These are phyloP conservation scores for Xerocomellus dryophilus DNA, from an alignment of 768 basidiomycete species.

Conservation along the genomic window DNA sequence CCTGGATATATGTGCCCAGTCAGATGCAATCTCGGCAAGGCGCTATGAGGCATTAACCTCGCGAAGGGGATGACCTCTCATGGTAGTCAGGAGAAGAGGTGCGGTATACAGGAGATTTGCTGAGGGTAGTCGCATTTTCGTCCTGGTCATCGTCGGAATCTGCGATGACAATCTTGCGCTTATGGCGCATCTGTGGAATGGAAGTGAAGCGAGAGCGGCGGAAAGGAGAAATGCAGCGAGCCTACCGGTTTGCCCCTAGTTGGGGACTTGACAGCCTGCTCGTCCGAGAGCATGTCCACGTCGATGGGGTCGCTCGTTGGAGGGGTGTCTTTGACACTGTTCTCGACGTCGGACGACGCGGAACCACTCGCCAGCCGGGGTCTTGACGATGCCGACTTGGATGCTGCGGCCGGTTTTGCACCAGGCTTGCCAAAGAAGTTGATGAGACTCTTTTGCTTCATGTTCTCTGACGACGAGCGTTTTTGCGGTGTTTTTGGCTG, in stretches of 20 bases:
- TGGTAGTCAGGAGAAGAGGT: constrained; percentile 30
- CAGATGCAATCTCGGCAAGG: constrained; percentile 1
- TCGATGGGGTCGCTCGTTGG: constrained; percentile 79
- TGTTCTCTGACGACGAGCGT: constrained; percentile 38
- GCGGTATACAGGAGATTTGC: constrained; percentile 18
- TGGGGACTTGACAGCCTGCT: constrained; percentile 41
- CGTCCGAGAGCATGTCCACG: constrained; percentile 62
- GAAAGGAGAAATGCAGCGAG: not conserved
- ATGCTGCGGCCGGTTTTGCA: constrained; percentile 36
- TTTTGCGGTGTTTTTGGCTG: constrained; percentile 5
- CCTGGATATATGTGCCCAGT: constrained; percentile 30
- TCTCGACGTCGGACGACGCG: constrained; percentile 46
- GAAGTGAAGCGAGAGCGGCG: not conserved
- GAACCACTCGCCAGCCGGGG: constrained; percentile 41
- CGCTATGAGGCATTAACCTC: constrained; percentile 14
- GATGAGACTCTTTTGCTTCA: constrained; percentile 74
- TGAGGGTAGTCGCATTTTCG: not conserved
- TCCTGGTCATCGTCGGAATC: constrained; percentile 69
- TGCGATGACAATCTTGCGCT: constrained; percentile 65
- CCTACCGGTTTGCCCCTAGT: constrained; percentile 35
- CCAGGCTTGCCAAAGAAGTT: constrained; percentile 55
- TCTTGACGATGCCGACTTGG: constrained; percentile 31
- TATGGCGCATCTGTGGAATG: constrained; percentile 39
- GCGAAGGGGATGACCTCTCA: constrained; percentile 27
- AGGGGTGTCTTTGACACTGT: constrained; percentile 55